Base-by-base conservation (phyloP, 768 basidiomycete species). In the Boletellus ananiceps region DNA sequence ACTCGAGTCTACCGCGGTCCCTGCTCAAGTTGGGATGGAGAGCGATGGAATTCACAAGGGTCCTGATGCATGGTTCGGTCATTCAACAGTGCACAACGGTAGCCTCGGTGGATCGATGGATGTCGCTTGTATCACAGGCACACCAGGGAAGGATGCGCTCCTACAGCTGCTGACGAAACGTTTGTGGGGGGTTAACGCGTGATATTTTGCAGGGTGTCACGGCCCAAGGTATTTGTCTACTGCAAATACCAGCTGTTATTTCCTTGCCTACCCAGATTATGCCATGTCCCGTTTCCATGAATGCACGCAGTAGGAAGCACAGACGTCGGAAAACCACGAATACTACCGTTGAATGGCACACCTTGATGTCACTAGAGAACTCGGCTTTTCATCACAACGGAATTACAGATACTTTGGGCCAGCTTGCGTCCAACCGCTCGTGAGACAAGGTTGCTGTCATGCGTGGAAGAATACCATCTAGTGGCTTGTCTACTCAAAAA, bases 101-200 rank as follows among this genome's bases (percentile, higher is more conserved):
- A 52, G 50, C 37, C 45, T 62, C 44, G 57, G 57, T 46, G 63
- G 63, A 39, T 60, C 54, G 13, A 56, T 54, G 47, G 76, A 76
- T 1, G 66, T 84, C 21, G 58, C 69, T 35, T 80, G 76, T 52
- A 58, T 88, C 16, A 70, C 69, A n/a, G 51, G 69, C 35, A 89
- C 86, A 11, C 88, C 88, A n/a, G 88, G 88, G 4, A 71, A 78
- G 6, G 67, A 69, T 23, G 62, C 49, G 0, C 69, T 89, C 37
- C 56, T 86, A 13, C 58, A 65, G 14, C 49, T 81, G 6, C 55
- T 88, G 51, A 55, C 77, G 12, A 53, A 72, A 46, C 75, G 86
- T 47, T 71, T 88, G 15, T 88, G 84, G 84, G 77, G 63, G 41
- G 32, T 33, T 38, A 32, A 40, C 6, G 12, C 44, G 18, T 16